phyloP scores from a whole-genome alignment of 148 eudicot species.

The Oxyria digyna region DNA sequence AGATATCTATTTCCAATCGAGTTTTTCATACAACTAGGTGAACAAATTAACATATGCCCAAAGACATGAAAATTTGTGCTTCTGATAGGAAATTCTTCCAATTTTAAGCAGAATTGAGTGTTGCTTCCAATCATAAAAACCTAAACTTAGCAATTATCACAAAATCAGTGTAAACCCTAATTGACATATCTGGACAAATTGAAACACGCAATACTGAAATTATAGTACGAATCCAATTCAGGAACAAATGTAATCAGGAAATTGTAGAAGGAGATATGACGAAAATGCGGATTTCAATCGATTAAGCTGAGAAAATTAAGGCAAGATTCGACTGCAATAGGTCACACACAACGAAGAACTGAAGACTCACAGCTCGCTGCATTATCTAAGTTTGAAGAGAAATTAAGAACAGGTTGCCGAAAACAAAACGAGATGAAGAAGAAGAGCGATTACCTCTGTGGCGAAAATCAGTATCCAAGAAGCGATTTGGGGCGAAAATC shows the following conservation, averaged over 20 bases:
- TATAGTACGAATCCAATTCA: background rate
- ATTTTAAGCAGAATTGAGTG: background rate
- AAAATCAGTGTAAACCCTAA: background rate
- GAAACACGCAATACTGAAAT: background rate
- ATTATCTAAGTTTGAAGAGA: background rate
- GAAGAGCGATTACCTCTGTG: background rate
- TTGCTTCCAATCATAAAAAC: background rate
- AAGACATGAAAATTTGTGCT: background rate
- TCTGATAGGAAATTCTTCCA: background rate
- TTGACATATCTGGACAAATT: background rate
- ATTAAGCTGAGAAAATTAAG: background rate
- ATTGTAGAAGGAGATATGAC: background rate
- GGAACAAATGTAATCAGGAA: background rate
- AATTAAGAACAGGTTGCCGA: background rate
- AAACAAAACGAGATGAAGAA: background rate
- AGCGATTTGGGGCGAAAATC: background rate
- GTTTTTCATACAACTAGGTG: background rate
- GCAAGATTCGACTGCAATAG: background rate
- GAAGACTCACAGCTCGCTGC: background rate
- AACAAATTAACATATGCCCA: background rate
- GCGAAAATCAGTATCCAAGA: background rate
- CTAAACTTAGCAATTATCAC: background rate
- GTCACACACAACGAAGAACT: too few relatives aligned
- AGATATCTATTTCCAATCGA: background rate
- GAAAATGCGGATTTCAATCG: background rate